These are phyloP conservation scores for Atkinsonella texensis DNA, from an alignment of 2,329 filamentous ascomycete genomes.

Conservation along the genomic window DNA sequence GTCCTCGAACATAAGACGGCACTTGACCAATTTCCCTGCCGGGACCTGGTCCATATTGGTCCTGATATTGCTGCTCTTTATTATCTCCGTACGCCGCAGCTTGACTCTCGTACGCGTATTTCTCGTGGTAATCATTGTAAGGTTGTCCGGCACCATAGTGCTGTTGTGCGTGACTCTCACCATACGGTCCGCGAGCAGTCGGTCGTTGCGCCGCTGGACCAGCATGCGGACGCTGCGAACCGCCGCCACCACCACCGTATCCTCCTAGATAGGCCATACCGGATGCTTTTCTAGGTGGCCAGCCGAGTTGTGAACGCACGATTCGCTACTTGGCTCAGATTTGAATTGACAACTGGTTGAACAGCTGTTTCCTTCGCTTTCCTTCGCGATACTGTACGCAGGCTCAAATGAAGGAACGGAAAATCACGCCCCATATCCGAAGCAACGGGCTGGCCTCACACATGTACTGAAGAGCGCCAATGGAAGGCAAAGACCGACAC, in stretches of 20 bases:
- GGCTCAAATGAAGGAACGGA: background rate
- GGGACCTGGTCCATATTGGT: conserved; percentile 25
- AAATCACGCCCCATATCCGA: conserved; percentile 1
- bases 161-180: conserved; percentile 17
- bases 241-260: conserved; percentile 21
- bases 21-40: conserved; percentile 29
- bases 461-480: background rate
- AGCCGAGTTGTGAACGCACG: background rate
- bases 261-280: conserved; percentile 40
- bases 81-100: conserved; percentile 25
- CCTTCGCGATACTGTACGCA: background rate
- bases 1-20: conserved; percentile 26
- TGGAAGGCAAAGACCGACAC: background rate
- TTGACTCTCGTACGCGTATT: conserved; percentile 33
- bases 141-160: conserved; percentile 26
- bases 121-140: conserved; percentile 34
- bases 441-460: background rate
- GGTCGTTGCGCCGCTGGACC: conserved; percentile 31
- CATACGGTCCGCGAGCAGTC: conserved; percentile 21
- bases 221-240: conserved; percentile 36
- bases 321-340: background rate
- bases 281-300: background rate
- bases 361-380: background rate
- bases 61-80: conserved; percentile 26
- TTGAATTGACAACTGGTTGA: background rate